Evolutionary conservation across 1,139 yeast species (phyloP).

Genomic region (Maudiozyma humilis): DNA sequence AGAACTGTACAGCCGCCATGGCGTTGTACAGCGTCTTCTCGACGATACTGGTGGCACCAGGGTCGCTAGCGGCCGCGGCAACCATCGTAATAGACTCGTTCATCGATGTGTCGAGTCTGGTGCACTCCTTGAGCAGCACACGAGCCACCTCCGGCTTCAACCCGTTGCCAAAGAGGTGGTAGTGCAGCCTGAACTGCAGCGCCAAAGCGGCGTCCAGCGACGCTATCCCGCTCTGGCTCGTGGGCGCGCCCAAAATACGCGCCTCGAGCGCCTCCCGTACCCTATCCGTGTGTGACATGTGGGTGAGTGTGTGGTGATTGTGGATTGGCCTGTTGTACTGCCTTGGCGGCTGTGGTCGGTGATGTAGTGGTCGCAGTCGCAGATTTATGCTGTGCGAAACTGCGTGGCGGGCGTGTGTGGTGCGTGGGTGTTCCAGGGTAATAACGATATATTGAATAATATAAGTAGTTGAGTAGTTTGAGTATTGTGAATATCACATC

Average conservation of each 20-base stretch:
- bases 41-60: constrained; percentile 9
- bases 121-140: constrained; percentile 20
- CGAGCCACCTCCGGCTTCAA: constrained; percentile 12
- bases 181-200: constrained; percentile 26
- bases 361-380: too few relatives aligned
- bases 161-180: constrained; percentile 19
- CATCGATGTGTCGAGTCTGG: constrained; percentile 11
- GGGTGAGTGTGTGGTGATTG: too few relatives aligned
- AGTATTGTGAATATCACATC: too few relatives aligned
- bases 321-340: too few relatives aligned
- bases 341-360: too few relatives aligned
- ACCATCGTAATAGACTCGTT: constrained; percentile 12
- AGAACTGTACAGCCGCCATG: constrained; percentile 16
- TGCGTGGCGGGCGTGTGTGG: too few relatives aligned
- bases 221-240: constrained; percentile 17
- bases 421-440: too few relatives aligned
- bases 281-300: constrained; percentile 6
- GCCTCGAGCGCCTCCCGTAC: constrained; percentile 18
- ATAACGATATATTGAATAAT: too few relatives aligned
- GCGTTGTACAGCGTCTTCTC: constrained; percentile 19
- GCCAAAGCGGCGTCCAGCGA: constrained; percentile 20
- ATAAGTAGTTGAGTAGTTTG: too few relatives aligned
- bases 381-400: too few relatives aligned
- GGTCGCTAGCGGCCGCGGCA: constrained; percentile 8
- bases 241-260: constrained; percentile 23